Base-by-base conservation (phyloP, 148 eudicot species). In the Nepenthes gracilis region DNA sequence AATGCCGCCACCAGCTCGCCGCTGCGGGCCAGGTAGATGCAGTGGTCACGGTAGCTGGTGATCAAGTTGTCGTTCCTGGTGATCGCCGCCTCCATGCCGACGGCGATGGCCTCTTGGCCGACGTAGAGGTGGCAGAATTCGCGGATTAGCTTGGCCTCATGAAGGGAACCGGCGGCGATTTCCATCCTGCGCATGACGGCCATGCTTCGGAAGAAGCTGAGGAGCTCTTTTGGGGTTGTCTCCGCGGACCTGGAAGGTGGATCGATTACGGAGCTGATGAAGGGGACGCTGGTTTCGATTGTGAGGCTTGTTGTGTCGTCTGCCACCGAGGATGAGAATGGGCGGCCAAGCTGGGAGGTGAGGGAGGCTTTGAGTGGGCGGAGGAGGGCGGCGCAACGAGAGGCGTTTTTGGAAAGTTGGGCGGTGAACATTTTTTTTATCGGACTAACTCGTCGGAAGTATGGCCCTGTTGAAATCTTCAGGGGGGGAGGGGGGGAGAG, bases 51-150 rank as follows among this genome's bases (percentile, higher is more conserved):
- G 45, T 92, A 92, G 8, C 93, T 96, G 0, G 98, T 92, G 45
- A 92, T 92, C 1, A 92, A 71, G 53, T 73, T 74, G 43, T 92
- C 98, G 59, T 75, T 70, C 23, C 64, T 78, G 0, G 94, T 92
- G 4, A 88, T 88, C 0, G 96, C 96, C 0, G 98, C 81, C 34
- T 92, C 98, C 98, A 92, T 92, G 0, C 98, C 98, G 4, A 88
- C 80, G 0, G 88, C 78, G 0, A 92, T 96, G 9, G 98, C 98
- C 43, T 92, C 98, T 50, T 92, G 98, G 2, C 98, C 98, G 65
- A 88, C 98, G 76, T 92, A 88, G 6, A 92, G 78, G 58, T 92
- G 96, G 66, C 98, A 92, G 63, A 88, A 88, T 0, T 96, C 98
- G 5, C 98, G 83, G 56, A 92, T 88, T 2, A 88, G 81, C 14